These are phyloP conservation scores for Prunus armeniaca DNA, from an alignment of 306 rosid genomes.

Conservation along the genomic window DNA sequence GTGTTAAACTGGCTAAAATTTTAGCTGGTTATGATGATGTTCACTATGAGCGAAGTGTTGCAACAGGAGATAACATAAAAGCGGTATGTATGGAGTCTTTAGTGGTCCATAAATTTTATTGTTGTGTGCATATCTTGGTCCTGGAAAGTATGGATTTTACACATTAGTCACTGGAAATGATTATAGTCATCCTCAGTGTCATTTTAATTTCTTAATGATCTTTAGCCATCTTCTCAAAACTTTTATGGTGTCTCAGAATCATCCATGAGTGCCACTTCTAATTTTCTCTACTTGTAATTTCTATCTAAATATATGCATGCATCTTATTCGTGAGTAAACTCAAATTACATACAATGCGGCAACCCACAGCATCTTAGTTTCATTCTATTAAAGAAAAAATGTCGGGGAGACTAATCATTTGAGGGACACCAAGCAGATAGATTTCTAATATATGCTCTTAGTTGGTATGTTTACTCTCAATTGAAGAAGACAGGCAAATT, in stretches of 20 bases:
- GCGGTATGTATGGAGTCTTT: conserved; percentile 51
- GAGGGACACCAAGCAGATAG: conserved; percentile 6
- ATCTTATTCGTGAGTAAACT: neutral
- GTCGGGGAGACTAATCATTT: neutral
- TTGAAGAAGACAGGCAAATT: neutral
- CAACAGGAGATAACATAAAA: conserved; percentile 77
- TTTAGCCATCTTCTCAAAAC: neutral
- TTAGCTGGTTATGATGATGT: conserved; percentile 71
- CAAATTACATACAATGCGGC: conserved; percentile 12
- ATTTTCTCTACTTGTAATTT: neutral
- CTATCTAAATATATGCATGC: conserved; percentile 14
- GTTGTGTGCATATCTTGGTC: neutral
- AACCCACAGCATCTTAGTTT: neutral
- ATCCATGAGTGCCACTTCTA: neutral
- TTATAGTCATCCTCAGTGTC: conserved; percentile 17
- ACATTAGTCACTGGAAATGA: conserved; percentile 1
- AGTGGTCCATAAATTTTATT: conserved; percentile 6
- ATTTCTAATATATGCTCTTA: neutral
- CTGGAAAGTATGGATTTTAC: neutral
- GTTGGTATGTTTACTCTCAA: neutral
- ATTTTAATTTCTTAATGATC: neutral
- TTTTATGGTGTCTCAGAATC: conserved; percentile 9
- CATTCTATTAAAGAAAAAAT: neutral
- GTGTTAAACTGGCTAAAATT: conserved; percentile 74
- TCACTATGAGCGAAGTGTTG: conserved; percentile 83